A percentile compares a stretch with the other conserved stretches of the same genome.
These are phyloP conservation scores for Annona squamosa DNA, from an alignment of 164 flowering plant genomes.

Conservation along the genomic window DNA sequence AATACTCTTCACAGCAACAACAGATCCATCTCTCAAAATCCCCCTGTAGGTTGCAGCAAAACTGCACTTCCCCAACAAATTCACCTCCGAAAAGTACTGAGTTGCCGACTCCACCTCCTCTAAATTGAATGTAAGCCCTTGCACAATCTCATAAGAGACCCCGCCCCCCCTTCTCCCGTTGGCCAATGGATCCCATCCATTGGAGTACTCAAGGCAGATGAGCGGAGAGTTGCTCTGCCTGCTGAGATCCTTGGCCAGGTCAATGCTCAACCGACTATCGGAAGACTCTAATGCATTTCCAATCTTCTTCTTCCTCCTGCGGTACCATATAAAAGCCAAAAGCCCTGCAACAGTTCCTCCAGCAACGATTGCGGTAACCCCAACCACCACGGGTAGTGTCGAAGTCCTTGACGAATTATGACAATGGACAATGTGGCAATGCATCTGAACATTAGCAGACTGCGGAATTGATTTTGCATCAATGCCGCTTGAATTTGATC, in stretches of 20 bases:
- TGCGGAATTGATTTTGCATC: constrained; percentile 43
- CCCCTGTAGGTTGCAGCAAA: constrained; percentile 70
- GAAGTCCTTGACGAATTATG: constrained; percentile 25
- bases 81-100: constrained; percentile 73
- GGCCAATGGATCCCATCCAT: constrained; percentile 87
- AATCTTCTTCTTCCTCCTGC: constrained; percentile 71
- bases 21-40: constrained; percentile 68
- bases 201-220: constrained; percentile 72
- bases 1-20: constrained; percentile 77
- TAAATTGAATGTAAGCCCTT: constrained; percentile 56
- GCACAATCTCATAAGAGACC: constrained; percentile 54
- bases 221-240: constrained; percentile 71
- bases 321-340: constrained; percentile 50
- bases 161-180: constrained; percentile 35
- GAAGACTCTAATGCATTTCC: constrained; percentile 54
- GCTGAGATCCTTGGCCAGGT: constrained; percentile 49
- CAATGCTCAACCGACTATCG: constrained; percentile 59
- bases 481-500: constrained; percentile 19
- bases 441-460: constrained; percentile 42
- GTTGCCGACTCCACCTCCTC: constrained; percentile 92
- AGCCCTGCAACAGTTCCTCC: constrained; percentile 27
- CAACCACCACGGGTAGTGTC: constrained; percentile 33
- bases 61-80: constrained; percentile 71
- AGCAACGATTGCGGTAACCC: constrained; percentile 33
- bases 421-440: constrained; percentile 35